phyloP scores from a whole-genome alignment of 306 rosid genomes.

The Delonix regia region DNA sequence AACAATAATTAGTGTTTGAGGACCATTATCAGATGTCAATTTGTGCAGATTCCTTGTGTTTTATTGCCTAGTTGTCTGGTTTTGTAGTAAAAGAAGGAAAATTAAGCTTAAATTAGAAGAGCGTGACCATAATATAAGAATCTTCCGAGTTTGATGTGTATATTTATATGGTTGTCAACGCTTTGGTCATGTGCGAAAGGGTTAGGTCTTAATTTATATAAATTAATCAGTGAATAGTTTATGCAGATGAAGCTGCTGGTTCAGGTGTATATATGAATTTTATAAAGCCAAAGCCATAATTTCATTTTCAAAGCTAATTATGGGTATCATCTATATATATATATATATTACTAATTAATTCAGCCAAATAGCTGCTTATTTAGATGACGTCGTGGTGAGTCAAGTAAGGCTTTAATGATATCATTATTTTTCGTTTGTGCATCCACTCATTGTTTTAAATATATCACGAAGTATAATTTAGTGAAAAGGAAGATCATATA shows the following conservation, averaged over 20 bases:
- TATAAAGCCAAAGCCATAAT: not conserved
- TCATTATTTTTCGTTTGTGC: not conserved
- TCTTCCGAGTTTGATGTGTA: conserved; percentile 15
- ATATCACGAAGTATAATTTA: not conserved
- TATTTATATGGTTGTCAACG: conserved; percentile 37
- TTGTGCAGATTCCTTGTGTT: conserved; percentile 31
- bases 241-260: conserved; percentile 25
- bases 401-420: not conserved
- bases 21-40: not conserved
- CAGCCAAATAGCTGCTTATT: not conserved
- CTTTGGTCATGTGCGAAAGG: conserved; percentile 10
- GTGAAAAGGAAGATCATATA: not conserved
- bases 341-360: not conserved
- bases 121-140: conserved; percentile 15
- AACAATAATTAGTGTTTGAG: conserved; percentile 27
- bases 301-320: not conserved
- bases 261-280: not conserved
- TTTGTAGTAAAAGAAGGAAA: conserved; percentile 6
- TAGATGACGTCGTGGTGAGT: not conserved
- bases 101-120: not conserved
- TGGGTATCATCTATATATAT: not conserved
- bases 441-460: not conserved
- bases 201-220: conserved; percentile 17
- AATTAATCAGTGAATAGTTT: conserved; percentile 9
- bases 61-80: conserved; percentile 30